Conservation (phyloP, 2,329 filamentous ascomycete genomes). For the Nothopassalora personata region DNA sequence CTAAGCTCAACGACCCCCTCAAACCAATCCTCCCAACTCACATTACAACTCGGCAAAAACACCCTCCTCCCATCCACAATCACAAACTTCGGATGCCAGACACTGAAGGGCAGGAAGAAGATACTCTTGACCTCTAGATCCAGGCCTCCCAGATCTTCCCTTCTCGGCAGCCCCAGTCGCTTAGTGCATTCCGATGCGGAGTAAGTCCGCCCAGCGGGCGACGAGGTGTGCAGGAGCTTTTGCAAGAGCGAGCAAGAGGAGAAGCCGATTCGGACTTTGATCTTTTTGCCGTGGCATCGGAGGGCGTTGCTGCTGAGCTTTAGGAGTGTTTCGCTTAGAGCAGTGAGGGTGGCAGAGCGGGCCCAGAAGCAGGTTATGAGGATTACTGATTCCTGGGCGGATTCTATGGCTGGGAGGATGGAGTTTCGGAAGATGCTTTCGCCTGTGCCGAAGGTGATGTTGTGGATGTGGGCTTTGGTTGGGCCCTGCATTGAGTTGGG, state of each 20-base stretch:
- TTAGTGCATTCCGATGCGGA: conserved; percentile 53
- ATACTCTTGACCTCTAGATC: conserved; percentile 69
- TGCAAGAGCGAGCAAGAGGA: conserved; percentile 68
- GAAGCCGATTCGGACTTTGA: conserved; percentile 68
- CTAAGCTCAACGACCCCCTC: conserved; percentile 67
- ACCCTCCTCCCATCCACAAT: conserved; percentile 63
- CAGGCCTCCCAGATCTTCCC: conserved; percentile 53
- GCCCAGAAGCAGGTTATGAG: conserved; percentile 84
- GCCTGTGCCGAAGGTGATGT: conserved; percentile 43
- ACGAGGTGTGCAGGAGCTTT: conserved; percentile 68
- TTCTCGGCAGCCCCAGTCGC: conserved; percentile 59
- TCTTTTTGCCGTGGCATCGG: conserved; percentile 26
- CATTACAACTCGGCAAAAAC: conserved; percentile 73
- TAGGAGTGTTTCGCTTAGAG: conserved; percentile 54
- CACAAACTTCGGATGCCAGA: conserved; percentile 85
- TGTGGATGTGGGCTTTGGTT: conserved; percentile 27
- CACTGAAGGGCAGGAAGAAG: conserved; percentile 73
- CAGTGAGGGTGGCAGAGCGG: conserved; percentile 55
- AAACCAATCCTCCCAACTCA: conserved; percentile 85
- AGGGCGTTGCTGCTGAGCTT: conserved; percentile 51
- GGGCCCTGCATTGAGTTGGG: neutral
- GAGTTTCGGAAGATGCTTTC: conserved; percentile 36
- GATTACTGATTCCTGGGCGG: conserved; percentile 60
- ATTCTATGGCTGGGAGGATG: conserved; percentile 57
- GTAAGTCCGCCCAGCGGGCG: conserved; percentile 57